phyloP scores from a whole-genome alignment of 2,329 filamentous ascomycete genomes.

The Alternaria sp. region DNA sequence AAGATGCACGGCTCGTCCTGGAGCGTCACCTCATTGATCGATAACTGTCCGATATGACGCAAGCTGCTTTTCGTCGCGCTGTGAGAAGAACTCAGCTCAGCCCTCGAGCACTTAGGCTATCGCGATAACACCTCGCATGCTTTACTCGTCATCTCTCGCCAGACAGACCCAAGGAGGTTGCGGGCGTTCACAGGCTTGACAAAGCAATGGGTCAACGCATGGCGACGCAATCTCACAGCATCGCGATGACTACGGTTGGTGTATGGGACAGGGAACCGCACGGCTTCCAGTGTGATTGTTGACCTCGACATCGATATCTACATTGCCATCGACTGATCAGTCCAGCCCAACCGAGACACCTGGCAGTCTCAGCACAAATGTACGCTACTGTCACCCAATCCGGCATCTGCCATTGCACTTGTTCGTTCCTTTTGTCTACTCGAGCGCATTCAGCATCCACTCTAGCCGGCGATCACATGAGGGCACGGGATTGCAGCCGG shows the following conservation, averaged over 20 bases:
- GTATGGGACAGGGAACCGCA: background rate
- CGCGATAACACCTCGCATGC: background rate
- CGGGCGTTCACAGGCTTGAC: background rate
- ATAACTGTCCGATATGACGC: conserved; percentile 6
- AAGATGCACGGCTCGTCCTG: background rate
- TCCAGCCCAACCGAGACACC: background rate
- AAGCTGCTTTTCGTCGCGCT: background rate
- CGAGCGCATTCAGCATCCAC: background rate
- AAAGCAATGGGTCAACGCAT: background rate
- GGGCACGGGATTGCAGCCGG: conserved; percentile 7
- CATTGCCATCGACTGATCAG: conserved; percentile 3
- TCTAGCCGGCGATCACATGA: conserved; percentile 8
- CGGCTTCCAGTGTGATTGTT: background rate
- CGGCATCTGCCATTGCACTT: background rate
- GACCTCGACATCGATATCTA: background rate
- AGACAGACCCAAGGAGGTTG: background rate
- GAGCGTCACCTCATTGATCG: background rate
- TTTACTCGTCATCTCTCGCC: background rate
- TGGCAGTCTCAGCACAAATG: background rate
- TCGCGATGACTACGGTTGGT: background rate
- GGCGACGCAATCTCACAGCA: background rate
- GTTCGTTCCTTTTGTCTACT: background rate
- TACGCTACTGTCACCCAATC: background rate
- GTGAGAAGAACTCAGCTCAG: background rate
- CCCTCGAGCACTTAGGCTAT: background rate